A percentile compares a stretch with the other conserved stretches of the same genome.
These are phyloP conservation scores for Neofusicoccum ribis DNA, from an alignment of 2,329 filamentous ascomycete species.

Conservation along the genomic window DNA sequence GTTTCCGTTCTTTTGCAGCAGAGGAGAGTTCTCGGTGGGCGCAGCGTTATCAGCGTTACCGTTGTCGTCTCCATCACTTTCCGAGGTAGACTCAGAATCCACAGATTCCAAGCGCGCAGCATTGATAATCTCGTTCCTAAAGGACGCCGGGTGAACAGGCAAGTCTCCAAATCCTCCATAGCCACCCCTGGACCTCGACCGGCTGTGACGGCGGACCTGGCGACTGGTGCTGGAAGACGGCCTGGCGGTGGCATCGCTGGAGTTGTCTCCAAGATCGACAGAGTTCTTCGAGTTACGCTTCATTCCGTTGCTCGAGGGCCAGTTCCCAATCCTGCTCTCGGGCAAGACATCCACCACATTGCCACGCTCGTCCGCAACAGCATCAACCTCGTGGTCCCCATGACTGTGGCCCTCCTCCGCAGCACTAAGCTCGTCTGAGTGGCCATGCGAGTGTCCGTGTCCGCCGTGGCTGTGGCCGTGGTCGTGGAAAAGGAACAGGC, in stretches of 20 bases:
- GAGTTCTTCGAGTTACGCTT: background rate
- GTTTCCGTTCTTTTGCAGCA: conserved; percentile 38
- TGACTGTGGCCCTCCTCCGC: conserved; percentile 56
- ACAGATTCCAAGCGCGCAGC: conserved; percentile 66
- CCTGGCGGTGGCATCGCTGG: background rate
- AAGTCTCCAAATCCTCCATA: conserved; percentile 60
- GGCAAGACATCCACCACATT: conserved; percentile 64
- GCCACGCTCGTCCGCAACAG: conserved; percentile 58
- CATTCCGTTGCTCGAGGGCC: conserved; percentile 35
- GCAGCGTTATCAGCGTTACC: conserved; percentile 42
- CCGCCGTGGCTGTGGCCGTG: conserved; percentile 81
- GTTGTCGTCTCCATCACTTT: conserved; percentile 45
- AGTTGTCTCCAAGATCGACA: background rate
- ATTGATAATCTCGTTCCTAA: conserved; percentile 89
- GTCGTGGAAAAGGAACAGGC: conserved; percentile 88
- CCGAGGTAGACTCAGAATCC: conserved; percentile 56
- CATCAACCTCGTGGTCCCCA: conserved; percentile 31
- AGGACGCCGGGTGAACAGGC: conserved; percentile 83
- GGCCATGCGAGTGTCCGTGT: conserved; percentile 45
- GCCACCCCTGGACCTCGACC: conserved; percentile 57
- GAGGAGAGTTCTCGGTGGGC: conserved; percentile 40
- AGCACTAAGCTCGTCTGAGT: conserved; percentile 42
- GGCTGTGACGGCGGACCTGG: conserved; percentile 43
- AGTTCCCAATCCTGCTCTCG: conserved; percentile 59
- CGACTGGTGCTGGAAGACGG: background rate